Percentiles rank a stretch among this genome's conserved stretches.
Conservation (phyloP, 2,329 filamentous ascomycete species). For the Xylaria sp. region DNA sequence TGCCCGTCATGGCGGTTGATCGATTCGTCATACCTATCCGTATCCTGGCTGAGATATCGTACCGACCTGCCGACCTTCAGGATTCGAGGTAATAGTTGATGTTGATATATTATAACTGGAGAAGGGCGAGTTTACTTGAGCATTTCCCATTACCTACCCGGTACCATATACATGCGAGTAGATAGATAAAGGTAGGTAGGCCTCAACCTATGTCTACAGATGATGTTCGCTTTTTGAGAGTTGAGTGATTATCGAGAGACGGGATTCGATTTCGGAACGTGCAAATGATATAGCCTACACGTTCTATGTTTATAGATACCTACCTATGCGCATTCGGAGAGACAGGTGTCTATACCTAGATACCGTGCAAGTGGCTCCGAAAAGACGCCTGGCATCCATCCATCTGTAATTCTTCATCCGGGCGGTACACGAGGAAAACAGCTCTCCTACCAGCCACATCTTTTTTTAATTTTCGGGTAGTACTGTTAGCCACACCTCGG, state of each 20-base stretch:
- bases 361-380: not conserved
- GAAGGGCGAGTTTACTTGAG: no score
- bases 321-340: no score
- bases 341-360: not conserved
- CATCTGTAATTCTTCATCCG: no score
- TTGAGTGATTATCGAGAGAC: not conserved
- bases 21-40: no score
- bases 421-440: not conserved
- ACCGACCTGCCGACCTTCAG: no score
- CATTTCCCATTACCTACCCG: not conserved
- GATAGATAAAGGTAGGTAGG: not conserved
- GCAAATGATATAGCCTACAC: not conserved
- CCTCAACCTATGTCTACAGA: not conserved
- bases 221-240: not conserved
- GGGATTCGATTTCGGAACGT: not conserved
- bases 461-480: not conserved
- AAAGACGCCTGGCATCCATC: no score
- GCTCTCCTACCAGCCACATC: not conserved
- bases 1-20: no score
- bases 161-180: no score
- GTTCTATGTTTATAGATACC: not conserved
- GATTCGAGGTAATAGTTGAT: no score
- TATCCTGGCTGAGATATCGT: no score
- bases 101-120: no score
- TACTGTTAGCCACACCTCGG: slow-evolving; percentile 17